These are phyloP conservation scores for Zymoseptoria pseudotritici DNA, from an alignment of 2,329 filamentous ascomycete species.

Conservation along the genomic window DNA sequence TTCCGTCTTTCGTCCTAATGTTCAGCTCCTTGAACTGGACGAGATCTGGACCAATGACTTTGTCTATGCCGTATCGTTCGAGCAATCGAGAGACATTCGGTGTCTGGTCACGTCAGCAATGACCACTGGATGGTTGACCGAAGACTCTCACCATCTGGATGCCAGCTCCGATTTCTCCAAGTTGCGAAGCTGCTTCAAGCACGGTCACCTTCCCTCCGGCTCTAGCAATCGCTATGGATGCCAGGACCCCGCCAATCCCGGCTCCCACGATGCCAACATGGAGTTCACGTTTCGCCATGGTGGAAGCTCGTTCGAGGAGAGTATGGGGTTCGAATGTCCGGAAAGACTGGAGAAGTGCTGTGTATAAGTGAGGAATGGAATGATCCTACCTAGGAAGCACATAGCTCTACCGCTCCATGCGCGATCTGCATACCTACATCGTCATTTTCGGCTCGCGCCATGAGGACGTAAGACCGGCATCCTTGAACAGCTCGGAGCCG, in stretches of 20 bases:
- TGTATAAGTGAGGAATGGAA: neutral
- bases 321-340: neutral
- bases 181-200: constrained; percentile 32
- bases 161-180: constrained; percentile 30
- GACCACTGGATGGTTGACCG: constrained; percentile 16
- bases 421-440: neutral
- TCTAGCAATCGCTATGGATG: constrained; percentile 33
- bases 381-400: neutral
- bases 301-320: neutral
- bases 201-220: constrained; percentile 33
- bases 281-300: constrained; percentile 11
- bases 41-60: constrained; percentile 36
- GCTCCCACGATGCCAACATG: constrained; percentile 27
- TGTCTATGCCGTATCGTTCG: constrained; percentile 34
- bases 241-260: constrained; percentile 35
- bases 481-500: neutral
- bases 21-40: constrained; percentile 36
- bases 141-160: constrained; percentile 25
- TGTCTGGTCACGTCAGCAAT: constrained; percentile 29
- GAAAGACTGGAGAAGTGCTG: neutral
- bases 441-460: neutral
- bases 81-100: constrained; percentile 37
- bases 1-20: constrained; percentile 35
- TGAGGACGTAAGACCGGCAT: neutral
- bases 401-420: too few species aligned